Evolutionary conservation across 2,329 filamentous ascomycete species (phyloP), one percentile per base, ranked within the genome.

Genomic region (Ophiostoma pallidulum): DNA sequence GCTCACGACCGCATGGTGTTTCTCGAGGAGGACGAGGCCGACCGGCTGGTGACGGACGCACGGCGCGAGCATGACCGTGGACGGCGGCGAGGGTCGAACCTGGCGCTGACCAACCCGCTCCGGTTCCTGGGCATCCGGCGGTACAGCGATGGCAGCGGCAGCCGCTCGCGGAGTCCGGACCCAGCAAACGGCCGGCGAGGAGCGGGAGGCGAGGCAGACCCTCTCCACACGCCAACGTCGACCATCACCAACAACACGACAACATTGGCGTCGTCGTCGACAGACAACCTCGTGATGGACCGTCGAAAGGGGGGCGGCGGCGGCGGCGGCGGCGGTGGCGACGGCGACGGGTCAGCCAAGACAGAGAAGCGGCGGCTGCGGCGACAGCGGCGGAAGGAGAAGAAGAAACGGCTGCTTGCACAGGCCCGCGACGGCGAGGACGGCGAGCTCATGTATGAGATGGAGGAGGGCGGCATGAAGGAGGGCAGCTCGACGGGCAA

Each of bases 401-500:
- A 77, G 64, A 72, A 67, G 66, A 72, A 73, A 52, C 69, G 65
- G 54, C 62, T 76, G 59, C 64, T 72, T 56, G 67, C 71, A 47
- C 68, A 75, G 45, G 77, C 77, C 4, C 69, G 69, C 22, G 64
- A 79, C 51, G 80, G 80, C 47, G 84, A 87, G 60, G 79, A 86
- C 55, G 82, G 83, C 32, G 78, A 82, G 62, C 69, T 94, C 58
- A 86, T 94, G 82, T 90, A 87, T 62, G 86, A 92, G 66, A 87
- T 91, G 84, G 90, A 96, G 64, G 84, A 89, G 60, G 87, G 88
- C 1, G 77, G 73, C 3, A 75, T 84, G 59, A 79, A 74, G 51
- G 80, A 83, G 41, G 81, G 82, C 46, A 85, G 76, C 60, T 71
- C 70, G 6, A 80, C 78, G 0, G 78, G 77, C 31, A 73, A 76